phyloP scores from a whole-genome alignment of 768 basidiomycete species.

The Rhizopogon sp. region DNA sequence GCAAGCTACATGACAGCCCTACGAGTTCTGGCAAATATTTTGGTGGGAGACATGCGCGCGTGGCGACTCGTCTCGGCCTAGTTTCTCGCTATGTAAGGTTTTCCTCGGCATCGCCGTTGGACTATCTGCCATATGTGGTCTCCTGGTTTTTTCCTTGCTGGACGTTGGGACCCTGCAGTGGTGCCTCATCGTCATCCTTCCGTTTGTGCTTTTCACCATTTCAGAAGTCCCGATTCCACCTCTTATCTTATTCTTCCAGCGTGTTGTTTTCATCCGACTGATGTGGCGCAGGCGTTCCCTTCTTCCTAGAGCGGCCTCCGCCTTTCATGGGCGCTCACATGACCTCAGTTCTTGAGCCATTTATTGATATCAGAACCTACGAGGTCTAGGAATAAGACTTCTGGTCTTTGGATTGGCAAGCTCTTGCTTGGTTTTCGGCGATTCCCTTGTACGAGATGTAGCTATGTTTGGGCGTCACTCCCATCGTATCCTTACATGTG shows the following conservation, averaged over 20 bases:
- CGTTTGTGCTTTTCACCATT: slow-evolving; percentile 11
- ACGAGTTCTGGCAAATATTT: neutral
- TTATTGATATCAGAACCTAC: neutral
- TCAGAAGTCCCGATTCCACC: neutral
- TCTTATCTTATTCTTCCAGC: neutral
- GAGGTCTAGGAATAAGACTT: slow-evolving; percentile 1
- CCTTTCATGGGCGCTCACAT: slow-evolving; percentile 16
- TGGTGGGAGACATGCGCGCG: neutral
- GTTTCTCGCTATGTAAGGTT: neutral
- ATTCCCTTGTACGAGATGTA: slow-evolving; percentile 27
- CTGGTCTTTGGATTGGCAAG: slow-evolving; percentile 25
- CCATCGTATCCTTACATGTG: too few relatives aligned
- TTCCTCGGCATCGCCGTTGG: neutral
- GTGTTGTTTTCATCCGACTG: slow-evolving; percentile 4
- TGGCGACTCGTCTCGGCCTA: neutral
- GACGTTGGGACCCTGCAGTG: too few relatives aligned
- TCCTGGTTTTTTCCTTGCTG: neutral
- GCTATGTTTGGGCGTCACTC: slow-evolving; percentile 4
- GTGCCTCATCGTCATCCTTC: neutral
- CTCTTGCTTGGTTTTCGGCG: slow-evolving; percentile 21
- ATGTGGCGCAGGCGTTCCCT: neutral
- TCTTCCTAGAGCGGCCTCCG: slow-evolving; percentile 2
- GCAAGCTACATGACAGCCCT: neutral
- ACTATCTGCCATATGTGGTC: neutral
- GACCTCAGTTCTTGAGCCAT: slow-evolving; percentile 29